Percentiles rank a stretch among this genome's conserved stretches.
These are phyloP conservation scores for Ramularia collo-cygni DNA, from an alignment of 2,329 filamentous ascomycete species.

Conservation along the genomic window DNA sequence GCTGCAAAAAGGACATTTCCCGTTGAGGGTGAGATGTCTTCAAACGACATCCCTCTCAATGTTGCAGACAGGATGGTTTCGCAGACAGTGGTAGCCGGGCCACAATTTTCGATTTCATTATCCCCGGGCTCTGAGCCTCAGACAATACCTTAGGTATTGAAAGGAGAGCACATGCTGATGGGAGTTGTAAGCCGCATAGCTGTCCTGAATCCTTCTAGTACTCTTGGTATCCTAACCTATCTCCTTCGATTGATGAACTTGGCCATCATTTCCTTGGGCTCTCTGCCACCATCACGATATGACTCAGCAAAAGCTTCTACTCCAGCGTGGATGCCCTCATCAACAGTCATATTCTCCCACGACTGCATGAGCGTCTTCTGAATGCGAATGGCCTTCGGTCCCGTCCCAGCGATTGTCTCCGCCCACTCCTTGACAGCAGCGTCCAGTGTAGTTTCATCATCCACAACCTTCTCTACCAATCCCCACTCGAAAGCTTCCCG, in stretches of 20 bases:
- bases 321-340: slow-evolving; percentile 20
- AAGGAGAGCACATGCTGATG: too few species aligned
- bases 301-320: slow-evolving; percentile 22
- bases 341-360: slow-evolving; percentile 23
- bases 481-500: slow-evolving; percentile 31
- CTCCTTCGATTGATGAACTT: slow-evolving; percentile 16
- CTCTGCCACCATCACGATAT: slow-evolving; percentile 19
- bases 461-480: slow-evolving; percentile 32
- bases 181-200: too few species aligned
- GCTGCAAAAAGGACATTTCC: too few species aligned
- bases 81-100: too few species aligned
- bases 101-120: too few species aligned
- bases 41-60: too few species aligned
- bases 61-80: too few species aligned
- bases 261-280: slow-evolving; percentile 22
- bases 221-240: too few species aligned
- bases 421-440: slow-evolving; percentile 30
- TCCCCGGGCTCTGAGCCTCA: too few species aligned
- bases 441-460: slow-evolving; percentile 24
- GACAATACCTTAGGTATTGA: too few species aligned
- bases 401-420: slow-evolving; percentile 25
- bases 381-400: slow-evolving; percentile 26
- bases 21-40: too few species aligned
- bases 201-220: too few species aligned
- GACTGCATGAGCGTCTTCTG: slow-evolving; percentile 28